Evolutionary conservation across 2,329 filamentous ascomycete genomes (phyloP), one percentile per base, ranked within the genome.

Genomic region (Hymenoscyphus occultus): DNA sequence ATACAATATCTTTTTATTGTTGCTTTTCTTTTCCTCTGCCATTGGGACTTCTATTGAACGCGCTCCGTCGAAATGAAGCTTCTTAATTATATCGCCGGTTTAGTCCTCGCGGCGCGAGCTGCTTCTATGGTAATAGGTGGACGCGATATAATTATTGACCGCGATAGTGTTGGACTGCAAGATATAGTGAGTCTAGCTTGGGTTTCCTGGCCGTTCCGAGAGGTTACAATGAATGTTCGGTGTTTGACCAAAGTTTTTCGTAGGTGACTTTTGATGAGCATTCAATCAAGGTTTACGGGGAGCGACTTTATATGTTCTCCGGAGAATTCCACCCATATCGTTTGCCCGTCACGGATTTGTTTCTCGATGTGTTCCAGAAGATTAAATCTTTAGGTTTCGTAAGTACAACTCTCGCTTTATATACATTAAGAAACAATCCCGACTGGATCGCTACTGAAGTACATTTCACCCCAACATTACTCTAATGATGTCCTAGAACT

Each of bases 321-420:
- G 87, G 85, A 56, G 87, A 90, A 74, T 82, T 89, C 16, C 86
- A 89, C 73, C 85, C 86, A 0, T 89, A 83, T 60, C 68, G 84
- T 70, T 77, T 89, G 0, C 86, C 87, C 1, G 86, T 89, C 1
- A 82, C 85, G 2, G 79, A 80, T 59, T 79, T 90, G 4, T 88
- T 88, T 80, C 80, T 90, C 9, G 91, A 94, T 69, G 74, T 94
- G 1, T 89, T 96, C 71, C 88, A 95, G 72, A 96, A 96, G 77
- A 86, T 94, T 76, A 93, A 90, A 76, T 88, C 90, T 0, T 78
- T 93, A 1, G 92, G 92, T 0, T 93, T 92, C 78, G 48, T 54
- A 22, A 54, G 48, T 54, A 54, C 7, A 54, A 9, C 6, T 45
- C 42, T 16, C n/a, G 14, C 6, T 16, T 7, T 45, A 45, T 16